Conservation (phyloP, 495 filamentous ascomycete species). For the Lasiosphaeria miniovina region DNA sequence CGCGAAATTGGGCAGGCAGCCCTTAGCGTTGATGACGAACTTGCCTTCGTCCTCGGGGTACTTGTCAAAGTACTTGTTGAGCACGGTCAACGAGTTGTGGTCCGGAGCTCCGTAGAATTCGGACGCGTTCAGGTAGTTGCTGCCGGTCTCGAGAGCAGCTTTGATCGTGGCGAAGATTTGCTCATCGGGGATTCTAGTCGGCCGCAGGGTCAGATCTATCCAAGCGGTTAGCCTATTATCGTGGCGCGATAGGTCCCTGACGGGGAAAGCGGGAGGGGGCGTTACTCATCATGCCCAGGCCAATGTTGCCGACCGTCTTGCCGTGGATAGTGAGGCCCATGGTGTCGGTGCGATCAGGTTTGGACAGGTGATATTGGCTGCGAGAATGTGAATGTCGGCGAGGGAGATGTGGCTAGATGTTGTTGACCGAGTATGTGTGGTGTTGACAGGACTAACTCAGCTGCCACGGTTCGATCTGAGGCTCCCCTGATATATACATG, state of each 20-base stretch:
- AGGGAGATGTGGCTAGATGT: too few species aligned
- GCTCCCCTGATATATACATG: too few species aligned
- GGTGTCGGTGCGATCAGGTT: not conserved
- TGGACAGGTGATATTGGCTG: too few species aligned
- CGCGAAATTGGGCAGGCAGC: slow-evolving; percentile 41
- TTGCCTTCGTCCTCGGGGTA: slow-evolving; percentile 67
- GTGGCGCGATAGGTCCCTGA: too few species aligned
- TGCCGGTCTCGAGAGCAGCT: slow-evolving; percentile 62
- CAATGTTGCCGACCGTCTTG: slow-evolving; percentile 54
- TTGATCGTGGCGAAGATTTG: slow-evolving; percentile 65
- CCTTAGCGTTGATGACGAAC: slow-evolving; percentile 65
- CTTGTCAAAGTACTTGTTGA: slow-evolving; percentile 63
- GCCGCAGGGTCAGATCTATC: slow-evolving; percentile 56
- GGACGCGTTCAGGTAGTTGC: slow-evolving; percentile 71
- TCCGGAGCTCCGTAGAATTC: slow-evolving; percentile 69
- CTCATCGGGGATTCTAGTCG: slow-evolving; percentile 49
- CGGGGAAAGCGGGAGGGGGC: not conserved
- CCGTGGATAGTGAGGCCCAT: slow-evolving; percentile 38
- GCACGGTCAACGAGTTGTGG: slow-evolving; percentile 62
- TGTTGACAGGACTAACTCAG: too few species aligned
- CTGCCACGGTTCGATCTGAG: too few species aligned
- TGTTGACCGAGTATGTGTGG: too few species aligned
- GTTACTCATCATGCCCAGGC: slow-evolving; percentile 58
- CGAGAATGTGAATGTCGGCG: too few species aligned
- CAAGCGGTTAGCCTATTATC: too few species aligned